Evolutionary conservation across 202 grass and related monocot genomes (phyloP).

Genomic region (Carex arenaria): DNA sequence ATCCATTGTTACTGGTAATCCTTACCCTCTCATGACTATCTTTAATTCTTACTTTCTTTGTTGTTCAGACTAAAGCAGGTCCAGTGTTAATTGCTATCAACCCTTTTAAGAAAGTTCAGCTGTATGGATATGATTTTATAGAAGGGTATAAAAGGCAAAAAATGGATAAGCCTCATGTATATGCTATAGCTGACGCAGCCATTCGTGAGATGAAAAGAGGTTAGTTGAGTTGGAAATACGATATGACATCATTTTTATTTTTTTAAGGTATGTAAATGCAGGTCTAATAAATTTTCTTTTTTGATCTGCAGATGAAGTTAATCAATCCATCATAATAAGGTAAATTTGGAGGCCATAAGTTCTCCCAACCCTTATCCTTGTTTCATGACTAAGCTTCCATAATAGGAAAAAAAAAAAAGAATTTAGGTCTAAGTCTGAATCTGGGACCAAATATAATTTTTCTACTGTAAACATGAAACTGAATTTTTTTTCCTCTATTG

Average conservation of each 20-base stretch:
- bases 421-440: not conserved
- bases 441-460: not conserved
- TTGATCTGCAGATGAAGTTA: conserved; percentile 91
- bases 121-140: conserved; percentile 84
- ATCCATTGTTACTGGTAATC: conserved; percentile 21
- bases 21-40: conserved; percentile 21
- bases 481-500: conserved; percentile 6
- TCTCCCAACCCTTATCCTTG: not conserved
- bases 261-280: conserved; percentile 2
- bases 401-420: not conserved
- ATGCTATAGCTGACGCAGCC: conserved; percentile 91
- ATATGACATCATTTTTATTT: conserved; percentile 19
- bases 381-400: not conserved
- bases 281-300: not conserved
- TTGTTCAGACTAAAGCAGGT: conserved; percentile 92
- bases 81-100: conserved; percentile 96
- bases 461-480: conserved; percentile 19
- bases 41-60: conserved; percentile 9
- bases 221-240: conserved; percentile 24
- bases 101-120: conserved; percentile 83
- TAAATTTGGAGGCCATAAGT: conserved; percentile 13
- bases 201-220: conserved; percentile 93
- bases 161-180: conserved; percentile 82
- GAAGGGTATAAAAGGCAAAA: conserved; percentile 71
- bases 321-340: conserved; percentile 98